Evolutionary conservation across 169 alveolate genomes (phyloP), one percentile per base, ranked within the genome.

Genomic region (Cryptosporidium bovis): DNA sequence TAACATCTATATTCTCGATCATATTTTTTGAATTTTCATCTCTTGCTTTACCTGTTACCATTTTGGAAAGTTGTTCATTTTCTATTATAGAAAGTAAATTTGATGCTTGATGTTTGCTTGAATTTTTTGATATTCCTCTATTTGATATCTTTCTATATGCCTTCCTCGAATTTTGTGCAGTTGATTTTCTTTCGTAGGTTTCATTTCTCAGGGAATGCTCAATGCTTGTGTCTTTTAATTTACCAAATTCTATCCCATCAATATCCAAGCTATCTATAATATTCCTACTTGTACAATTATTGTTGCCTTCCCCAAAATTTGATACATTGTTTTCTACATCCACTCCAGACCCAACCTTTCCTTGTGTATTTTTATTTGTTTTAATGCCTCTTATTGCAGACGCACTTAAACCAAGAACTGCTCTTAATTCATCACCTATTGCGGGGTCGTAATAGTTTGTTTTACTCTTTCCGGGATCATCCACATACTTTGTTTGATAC

Each of bases 361-460:
- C 64, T 29, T 66, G 82, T 6, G 48, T 40, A 40, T 40, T 40
- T 20, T 69, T 69, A 36, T 16, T 56, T 27, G 40, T 24, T 20
- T 77, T 77, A 40, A 77, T 56, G 33, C 87, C 87, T 60, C 87
- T 34, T 40, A 77, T 77, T 20, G 87, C 87, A 2, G 87, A 77
- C 15, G 87, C 87, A 31, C 87, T 77, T 7, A 77, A 40, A 58
- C 87, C 87, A 6, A 77, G 50, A 33, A 77, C 87, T 1, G 87
- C 87, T 16, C 69, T 51, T 3, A 77, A 33, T 62, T 77, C 87
- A 18, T 77, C 87, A 20, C 87, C 87, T 29, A 77, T 77, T 15
- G 50, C 24, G 15, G 84, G 51, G 20, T 71, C 66, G 12, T 27
- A 34, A 15, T 5, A n/a, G 31, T 3, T n/a, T 6, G 24, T 34